Evolutionary conservation across 495 filamentous ascomycete species (phyloP).

Genomic region (Lophiotrema nucula): DNA sequence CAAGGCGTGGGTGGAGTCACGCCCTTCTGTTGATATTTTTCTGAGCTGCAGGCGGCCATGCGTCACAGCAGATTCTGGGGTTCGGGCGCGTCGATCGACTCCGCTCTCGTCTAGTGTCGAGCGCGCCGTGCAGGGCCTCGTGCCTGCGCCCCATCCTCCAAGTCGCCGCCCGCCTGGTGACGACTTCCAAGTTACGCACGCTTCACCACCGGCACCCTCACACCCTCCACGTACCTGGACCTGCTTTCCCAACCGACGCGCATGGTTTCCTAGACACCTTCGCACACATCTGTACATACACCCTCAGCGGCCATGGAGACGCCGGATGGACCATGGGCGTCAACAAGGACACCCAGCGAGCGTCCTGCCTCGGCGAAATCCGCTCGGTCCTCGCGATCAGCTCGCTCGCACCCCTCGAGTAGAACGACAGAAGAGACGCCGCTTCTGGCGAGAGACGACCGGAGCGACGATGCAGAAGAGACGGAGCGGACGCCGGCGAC

Average conservation of each 20-base stretch:
- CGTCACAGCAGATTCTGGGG: constrained; percentile 21
- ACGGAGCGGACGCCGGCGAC: constrained; percentile 25
- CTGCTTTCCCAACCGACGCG: too few relatives aligned
- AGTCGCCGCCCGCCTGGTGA: background rate
- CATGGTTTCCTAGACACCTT: too few relatives aligned
- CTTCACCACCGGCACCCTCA: background rate
- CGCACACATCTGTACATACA: too few relatives aligned
- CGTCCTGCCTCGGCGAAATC: constrained; percentile 41
- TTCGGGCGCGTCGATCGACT: background rate
- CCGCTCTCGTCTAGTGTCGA: background rate
- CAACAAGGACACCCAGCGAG: constrained; percentile 26
- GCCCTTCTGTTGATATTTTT: background rate
- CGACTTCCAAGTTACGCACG: background rate
- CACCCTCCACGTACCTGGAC: background rate
- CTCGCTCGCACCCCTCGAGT: constrained; percentile 29
- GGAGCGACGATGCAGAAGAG: constrained; percentile 42
- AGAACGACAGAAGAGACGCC: constrained; percentile 53
- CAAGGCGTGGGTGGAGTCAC: constrained; percentile 11
- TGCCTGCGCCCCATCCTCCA: background rate
- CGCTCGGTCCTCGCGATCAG: constrained; percentile 32
- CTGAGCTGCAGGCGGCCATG: constrained; percentile 1
- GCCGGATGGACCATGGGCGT: constrained; percentile 22
- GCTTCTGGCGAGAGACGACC: constrained; percentile 50
- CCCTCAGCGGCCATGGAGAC: constrained; percentile 21
- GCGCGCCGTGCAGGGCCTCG: background rate